These are phyloP conservation scores for Astrephomene gubernaculifera DNA, from an alignment of 139 green algal species.

Conservation along the genomic window DNA sequence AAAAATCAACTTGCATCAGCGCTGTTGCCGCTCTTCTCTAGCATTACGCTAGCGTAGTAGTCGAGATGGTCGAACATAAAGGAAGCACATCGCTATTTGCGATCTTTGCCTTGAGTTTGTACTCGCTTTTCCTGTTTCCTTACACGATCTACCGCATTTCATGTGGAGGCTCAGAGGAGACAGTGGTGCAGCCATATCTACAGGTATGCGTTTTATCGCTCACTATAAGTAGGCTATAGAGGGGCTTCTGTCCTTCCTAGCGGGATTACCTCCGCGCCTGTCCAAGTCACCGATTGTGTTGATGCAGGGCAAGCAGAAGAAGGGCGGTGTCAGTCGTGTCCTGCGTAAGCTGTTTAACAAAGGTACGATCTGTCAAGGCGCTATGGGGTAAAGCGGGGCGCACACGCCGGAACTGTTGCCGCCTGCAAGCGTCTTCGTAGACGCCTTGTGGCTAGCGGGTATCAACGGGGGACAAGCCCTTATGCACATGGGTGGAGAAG, in stretches of 20 bases:
- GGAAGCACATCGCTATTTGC: constrained; percentile 76
- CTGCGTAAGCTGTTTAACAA: constrained; percentile 43
- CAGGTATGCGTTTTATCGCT: constrained; percentile 4
- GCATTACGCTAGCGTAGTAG: background rate
- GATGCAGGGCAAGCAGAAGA: constrained; percentile 49
- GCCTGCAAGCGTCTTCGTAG: no score
- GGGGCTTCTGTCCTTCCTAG: no score
- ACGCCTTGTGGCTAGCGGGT: no score
- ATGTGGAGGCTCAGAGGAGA: constrained; percentile 45
- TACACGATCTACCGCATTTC: constrained; percentile 81
- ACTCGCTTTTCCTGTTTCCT: constrained; percentile 78
- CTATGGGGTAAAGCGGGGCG: no score
- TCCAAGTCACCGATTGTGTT: no score
- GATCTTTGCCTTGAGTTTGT: constrained; percentile 83
- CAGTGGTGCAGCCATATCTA: constrained; percentile 52
- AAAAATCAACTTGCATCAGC: no score
- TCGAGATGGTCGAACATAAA: constrained; percentile 34
- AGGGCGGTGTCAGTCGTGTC: background rate
- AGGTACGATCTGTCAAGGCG: constrained; percentile 1
- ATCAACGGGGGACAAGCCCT: no score
- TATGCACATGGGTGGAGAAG: no score
- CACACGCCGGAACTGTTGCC: no score
- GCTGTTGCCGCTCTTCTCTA: background rate
- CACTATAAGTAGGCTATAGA: no score
- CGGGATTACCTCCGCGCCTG: no score